These are phyloP conservation scores for Aspergillus clavatus DNA, from an alignment of 2,329 filamentous ascomycete species.

Conservation along the genomic window DNA sequence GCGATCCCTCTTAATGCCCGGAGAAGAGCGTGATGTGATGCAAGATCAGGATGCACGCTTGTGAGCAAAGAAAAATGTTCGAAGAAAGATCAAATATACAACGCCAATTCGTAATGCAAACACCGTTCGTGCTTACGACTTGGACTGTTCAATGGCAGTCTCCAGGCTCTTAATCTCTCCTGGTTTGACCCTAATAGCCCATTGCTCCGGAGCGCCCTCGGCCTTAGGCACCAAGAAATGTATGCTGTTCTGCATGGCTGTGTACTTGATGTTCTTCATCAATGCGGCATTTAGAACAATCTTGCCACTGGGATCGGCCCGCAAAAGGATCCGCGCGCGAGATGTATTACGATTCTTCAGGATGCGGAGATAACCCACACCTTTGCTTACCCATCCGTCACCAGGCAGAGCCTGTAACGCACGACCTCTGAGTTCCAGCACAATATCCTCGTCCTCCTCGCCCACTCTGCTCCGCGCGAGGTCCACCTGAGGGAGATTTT, in stretches of 20 bases:
- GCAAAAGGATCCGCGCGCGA: conserved; percentile 63
- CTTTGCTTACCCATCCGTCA: conserved; percentile 62
- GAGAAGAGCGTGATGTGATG: neutral
- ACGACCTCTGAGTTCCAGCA: conserved; percentile 68
- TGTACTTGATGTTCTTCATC: conserved; percentile 59
- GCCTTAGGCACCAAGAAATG: conserved; percentile 49
- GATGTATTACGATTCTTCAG: conserved; percentile 68
- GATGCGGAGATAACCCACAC: conserved; percentile 66
- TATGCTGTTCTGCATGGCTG: conserved; percentile 47
- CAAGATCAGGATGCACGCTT: too few relatives aligned
- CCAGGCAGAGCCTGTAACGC: conserved; percentile 56
- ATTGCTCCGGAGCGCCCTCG: conserved; percentile 60
- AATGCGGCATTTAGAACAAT: conserved; percentile 68
- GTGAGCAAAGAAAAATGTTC: conserved; percentile 7
- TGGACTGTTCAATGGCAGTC: conserved; percentile 18
- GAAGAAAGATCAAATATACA: conserved; percentile 12
- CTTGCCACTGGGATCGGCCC: conserved; percentile 69
- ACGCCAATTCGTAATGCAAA: conserved; percentile 8
- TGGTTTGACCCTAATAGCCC: conserved; percentile 64
- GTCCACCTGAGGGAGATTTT: conserved; percentile 64
- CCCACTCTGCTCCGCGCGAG: conserved; percentile 62
- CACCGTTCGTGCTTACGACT: conserved; percentile 10
- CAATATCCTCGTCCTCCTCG: conserved; percentile 66
- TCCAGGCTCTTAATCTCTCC: conserved; percentile 13
- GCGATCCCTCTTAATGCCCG: neutral